Evolutionary conservation across 805 yeast genomes (phyloP).

Genomic region (Candida broadrunensis): DNA sequence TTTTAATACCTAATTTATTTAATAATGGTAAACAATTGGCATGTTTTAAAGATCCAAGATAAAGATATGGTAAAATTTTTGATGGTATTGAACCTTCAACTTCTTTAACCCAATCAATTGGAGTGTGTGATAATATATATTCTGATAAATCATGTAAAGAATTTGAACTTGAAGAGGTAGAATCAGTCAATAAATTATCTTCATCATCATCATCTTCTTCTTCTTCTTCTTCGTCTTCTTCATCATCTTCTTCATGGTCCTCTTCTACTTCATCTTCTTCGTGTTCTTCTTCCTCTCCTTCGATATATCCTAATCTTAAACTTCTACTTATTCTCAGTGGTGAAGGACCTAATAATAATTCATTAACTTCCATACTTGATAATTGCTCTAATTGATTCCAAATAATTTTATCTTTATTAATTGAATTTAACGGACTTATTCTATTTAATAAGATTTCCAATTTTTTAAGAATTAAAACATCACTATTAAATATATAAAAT

Average conservation of each 20-base stretch:
- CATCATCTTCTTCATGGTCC: slow-evolving; percentile 4
- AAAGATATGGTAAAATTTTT: slow-evolving; percentile 74
- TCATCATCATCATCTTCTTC: slow-evolving; percentile 7
- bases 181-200: neutral
- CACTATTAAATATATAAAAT: slow-evolving; percentile 78
- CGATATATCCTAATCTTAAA: slow-evolving; percentile 26
- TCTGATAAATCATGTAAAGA: slow-evolving; percentile 3
- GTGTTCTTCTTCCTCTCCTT: slow-evolving; percentile 10
- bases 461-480: slow-evolving; percentile 61
- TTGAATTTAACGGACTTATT: slow-evolving; percentile 49
- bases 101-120: slow-evolving; percentile 33
- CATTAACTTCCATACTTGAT: slow-evolving; percentile 29
- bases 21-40: slow-evolving; percentile 71
- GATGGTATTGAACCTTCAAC: slow-evolving; percentile 78
- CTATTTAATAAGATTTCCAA: slow-evolving; percentile 59
- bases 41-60: slow-evolving; percentile 79
- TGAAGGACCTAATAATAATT: slow-evolving; percentile 21
- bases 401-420: slow-evolving; percentile 8
- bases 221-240: slow-evolving; percentile 9
- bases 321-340: slow-evolving; percentile 8
- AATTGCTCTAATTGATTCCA: slow-evolving; percentile 32
- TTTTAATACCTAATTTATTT: slow-evolving; percentile 60
- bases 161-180: neutral
- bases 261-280: slow-evolving; percentile 5
- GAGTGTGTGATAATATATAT: neutral